Evolutionary conservation across 2,329 filamentous ascomycete genomes (phyloP), one percentile per base, ranked within the genome.

Genomic region (Teratosphaeria pseudoeucalypti): DNA sequence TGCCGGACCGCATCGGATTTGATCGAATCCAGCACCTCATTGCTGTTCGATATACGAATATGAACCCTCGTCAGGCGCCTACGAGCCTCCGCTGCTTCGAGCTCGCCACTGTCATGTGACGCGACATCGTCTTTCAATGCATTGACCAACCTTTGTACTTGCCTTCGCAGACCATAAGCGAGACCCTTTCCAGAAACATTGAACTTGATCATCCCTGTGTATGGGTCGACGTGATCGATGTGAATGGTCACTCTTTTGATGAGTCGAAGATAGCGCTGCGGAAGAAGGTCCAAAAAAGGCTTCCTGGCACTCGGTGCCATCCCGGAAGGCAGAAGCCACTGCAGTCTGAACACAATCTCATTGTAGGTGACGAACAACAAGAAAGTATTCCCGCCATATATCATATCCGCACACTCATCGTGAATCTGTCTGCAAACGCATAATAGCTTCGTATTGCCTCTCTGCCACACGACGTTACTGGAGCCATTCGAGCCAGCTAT

Each of bases 141-240:
- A 58, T 73, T 69, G 6, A 77, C 75, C 47, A 80, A 65, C 52
- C 72, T 71, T 59, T 69, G 64, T 19, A 79, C 75, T 57, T 76
- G 75, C 23, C 67, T 65, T 27, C 69, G 62, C 32, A 80, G 67
- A 0, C 77, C 77, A 32, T 74, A 73, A 2, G 73, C 72, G 43
- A 80, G 63, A 0, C 77, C 77, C 29, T 71, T 66, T 0, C 77
- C 78, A 1, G 73, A 71, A n/a, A 75, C 77, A 63, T 80, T 80
- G 64, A 76, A 80, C 64, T 79, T 80, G 61, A 79, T 77, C 77
- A 78, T 79, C 3, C 77, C 78, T 0, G 76, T 79, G 57, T 80
- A 80, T 49, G 72, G 71, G 63, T 80, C 78, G 29, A 79, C 75
- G 57, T 76, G 74, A 67, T 79, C 76, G 2, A 81, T 71, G 54